These are phyloP conservation scores for Phalaenopsis equestris DNA, from an alignment of 106 monocot species.

Conservation along the genomic window DNA sequence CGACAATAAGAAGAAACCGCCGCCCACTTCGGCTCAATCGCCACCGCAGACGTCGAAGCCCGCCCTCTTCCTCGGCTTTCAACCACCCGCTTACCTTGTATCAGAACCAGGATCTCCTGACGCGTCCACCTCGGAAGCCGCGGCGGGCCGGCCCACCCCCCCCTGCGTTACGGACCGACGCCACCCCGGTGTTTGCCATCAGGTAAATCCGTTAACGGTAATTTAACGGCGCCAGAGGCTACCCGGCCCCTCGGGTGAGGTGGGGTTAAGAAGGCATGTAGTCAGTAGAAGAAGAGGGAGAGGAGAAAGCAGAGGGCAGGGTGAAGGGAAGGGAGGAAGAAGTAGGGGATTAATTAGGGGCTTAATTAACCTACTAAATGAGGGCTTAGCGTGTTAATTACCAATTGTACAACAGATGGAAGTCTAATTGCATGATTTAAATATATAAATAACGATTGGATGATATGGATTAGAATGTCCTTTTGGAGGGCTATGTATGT, in stretches of 20 bases:
- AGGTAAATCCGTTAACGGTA: neutral
- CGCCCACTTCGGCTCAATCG: slow-evolving; percentile 73
- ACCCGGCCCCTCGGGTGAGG: neutral
- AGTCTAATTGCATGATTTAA: neutral
- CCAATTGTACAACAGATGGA: neutral
- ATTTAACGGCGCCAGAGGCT: neutral
- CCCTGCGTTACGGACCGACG: slow-evolving; percentile 11
- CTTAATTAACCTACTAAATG: neutral
- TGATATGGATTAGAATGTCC: neutral
- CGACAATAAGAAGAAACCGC: slow-evolving; percentile 59
- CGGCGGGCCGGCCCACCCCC: slow-evolving; percentile 17
- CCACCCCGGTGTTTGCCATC: slow-evolving; percentile 8
- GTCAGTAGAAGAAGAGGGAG: neutral
- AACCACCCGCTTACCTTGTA: slow-evolving; percentile 62
- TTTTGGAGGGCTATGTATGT: neutral
- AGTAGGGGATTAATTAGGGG: neutral
- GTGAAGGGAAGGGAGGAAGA: no score
- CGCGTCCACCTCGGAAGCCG: slow-evolving; percentile 88
- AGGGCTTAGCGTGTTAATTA: neutral
- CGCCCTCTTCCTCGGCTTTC: slow-evolving; percentile 41
- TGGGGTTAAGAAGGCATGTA: neutral
- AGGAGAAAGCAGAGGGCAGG: neutral
- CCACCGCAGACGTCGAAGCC: slow-evolving; percentile 15
- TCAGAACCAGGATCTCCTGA: slow-evolving; percentile 78
- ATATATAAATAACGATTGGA: neutral